Base-by-base conservation (phyloP, 768 basidiomycete species). In the Naganishia vishniacii region DNA sequence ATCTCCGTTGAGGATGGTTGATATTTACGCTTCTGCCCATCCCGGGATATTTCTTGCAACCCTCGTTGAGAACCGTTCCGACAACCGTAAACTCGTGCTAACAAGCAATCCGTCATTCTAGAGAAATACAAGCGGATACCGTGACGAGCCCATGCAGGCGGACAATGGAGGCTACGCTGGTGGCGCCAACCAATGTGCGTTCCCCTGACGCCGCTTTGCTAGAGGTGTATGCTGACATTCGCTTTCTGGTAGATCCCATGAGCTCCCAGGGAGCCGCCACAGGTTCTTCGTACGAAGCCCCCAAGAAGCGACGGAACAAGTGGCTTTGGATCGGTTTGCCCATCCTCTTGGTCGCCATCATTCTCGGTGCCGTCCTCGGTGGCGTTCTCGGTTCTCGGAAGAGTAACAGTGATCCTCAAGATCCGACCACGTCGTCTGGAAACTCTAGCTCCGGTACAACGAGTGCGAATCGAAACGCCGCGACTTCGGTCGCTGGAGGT, bases 381-480 rank as follows among this genome's bases (percentile, higher is more conserved):
- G 91, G 87, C 68, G 84, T 97, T 47, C 69, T 97, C 28, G 92
- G 88, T 42, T 83, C 84, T 48, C 84, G 84, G 69, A 82, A 81
- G 64, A 79, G 79, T 41, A 80, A 75, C 65, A 65, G 76, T 74
- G 71, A 67, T 51, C 53, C 69, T 63, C n/a, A n/a, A n/a, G n/a
- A n/a, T n/a, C n/a, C n/a, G n/a, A 72, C 65, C 29, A 65, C 65
- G 6, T 61, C 65, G 1, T 41, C 34, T 12, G 53, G 48, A 15
- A 51, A 75, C n/a, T 70, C 74, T 18, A 67, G 63, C 61, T 46
- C 60, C 18, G 72, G 53, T 16, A 42, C 59, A 48, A 59, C 40
- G 40, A 65, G 63, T 53, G 68, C 67, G 59, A 68, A 62, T 59
- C 53, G 31, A 56, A 84, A 82, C 29, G 81, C 81, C 20, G 42